Conservation (phyloP, 2,329 filamentous ascomycete genomes). For the Chaetothyriales sp. region DNA sequence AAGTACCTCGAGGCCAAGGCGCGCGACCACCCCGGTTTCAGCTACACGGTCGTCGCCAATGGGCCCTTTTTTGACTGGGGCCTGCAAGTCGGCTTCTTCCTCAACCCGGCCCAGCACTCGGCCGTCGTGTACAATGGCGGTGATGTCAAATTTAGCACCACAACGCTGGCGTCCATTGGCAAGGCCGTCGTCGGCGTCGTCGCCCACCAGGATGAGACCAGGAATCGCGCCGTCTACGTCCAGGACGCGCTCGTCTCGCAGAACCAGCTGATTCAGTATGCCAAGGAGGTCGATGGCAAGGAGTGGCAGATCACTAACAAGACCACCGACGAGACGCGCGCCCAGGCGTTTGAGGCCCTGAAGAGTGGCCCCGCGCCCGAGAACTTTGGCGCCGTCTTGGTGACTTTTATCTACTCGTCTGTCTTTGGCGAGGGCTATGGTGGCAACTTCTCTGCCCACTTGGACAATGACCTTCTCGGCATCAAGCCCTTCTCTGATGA, state of each 20-base stretch:
- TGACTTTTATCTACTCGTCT: conserved; percentile 20
- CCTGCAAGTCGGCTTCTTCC: conserved; percentile 26
- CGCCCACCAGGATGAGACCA: conserved; percentile 35
- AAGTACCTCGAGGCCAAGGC: conserved; percentile 18
- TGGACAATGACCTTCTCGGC: conserved; percentile 28
- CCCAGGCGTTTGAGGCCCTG: conserved; percentile 21
- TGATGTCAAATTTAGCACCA: conserved; percentile 32
- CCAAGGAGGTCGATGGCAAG: conserved; percentile 21
- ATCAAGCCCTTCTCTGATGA: conserved; percentile 21
- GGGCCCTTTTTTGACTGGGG: conserved; percentile 23
- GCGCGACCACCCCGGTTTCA: conserved; percentile 14
- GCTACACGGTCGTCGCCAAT: conserved; percentile 21
- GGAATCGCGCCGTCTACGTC: conserved; percentile 36
- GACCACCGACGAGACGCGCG: conserved; percentile 4
- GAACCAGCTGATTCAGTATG: conserved; percentile 24
- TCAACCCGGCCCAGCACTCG: conserved; percentile 30
- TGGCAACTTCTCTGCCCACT: conserved; percentile 17
- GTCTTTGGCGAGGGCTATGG: conserved; percentile 24
- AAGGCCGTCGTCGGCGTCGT: conserved; percentile 37
- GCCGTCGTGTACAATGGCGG: conserved; percentile 37
- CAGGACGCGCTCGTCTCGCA: conserved; percentile 33
- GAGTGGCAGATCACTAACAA: conserved; percentile 9
- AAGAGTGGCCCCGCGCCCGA: conserved; percentile 16
- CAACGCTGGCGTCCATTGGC: conserved; percentile 34
- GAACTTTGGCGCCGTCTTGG: conserved; percentile 13